A percentile compares a stretch with the other conserved stretches of the same genome.
phyloP scores from a whole-genome alignment of 2,329 filamentous ascomycete genomes.

The Davidsoniella neocaledoniae region DNA sequence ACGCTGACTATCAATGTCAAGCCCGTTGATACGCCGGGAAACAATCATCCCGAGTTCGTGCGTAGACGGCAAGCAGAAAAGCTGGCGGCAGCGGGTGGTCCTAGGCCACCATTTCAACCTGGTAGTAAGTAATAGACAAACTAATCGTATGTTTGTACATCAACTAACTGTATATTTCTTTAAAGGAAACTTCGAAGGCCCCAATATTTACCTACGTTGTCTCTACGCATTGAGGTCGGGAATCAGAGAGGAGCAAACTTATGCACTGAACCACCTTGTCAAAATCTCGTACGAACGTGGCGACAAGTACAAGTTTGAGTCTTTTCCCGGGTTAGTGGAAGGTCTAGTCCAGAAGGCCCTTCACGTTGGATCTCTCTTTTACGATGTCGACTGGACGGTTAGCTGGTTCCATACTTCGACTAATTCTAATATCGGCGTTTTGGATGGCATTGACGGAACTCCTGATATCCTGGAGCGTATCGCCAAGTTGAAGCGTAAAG shows the following conservation, averaged over 20 bases:
- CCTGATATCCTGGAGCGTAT: conserved; percentile 49
- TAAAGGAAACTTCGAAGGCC: conserved; percentile 48
- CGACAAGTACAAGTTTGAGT: conserved; percentile 90
- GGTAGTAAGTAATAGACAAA: conserved; percentile 34
- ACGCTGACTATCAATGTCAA: conserved; percentile 32
- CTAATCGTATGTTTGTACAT: background rate
- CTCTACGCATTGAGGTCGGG: conserved; percentile 68
- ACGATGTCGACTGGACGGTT: conserved; percentile 66
- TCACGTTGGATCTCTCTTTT: conserved; percentile 62
- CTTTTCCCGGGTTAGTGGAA: conserved; percentile 76
- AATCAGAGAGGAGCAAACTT: conserved; percentile 70
- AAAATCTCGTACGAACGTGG: conserved; percentile 91
- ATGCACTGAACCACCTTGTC: conserved; percentile 80
- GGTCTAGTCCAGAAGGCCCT: conserved; percentile 73
- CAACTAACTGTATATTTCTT: conserved; percentile 11
- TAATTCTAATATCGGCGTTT: conserved; percentile 33
- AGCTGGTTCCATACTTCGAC: conserved; percentile 38
- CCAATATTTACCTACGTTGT: conserved; percentile 83
- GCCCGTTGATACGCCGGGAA: conserved; percentile 58
- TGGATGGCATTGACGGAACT: conserved; percentile 33
- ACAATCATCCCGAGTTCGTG: conserved; percentile 52
- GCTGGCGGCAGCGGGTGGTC: conserved; percentile 26
- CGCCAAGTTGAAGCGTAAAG: conserved; percentile 38
- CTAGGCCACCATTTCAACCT: conserved; percentile 36
- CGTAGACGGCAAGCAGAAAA: conserved; percentile 20